Conservation (phyloP, 1,284 basidiomycete genomes). For the Golubevia pallescens region DNA sequence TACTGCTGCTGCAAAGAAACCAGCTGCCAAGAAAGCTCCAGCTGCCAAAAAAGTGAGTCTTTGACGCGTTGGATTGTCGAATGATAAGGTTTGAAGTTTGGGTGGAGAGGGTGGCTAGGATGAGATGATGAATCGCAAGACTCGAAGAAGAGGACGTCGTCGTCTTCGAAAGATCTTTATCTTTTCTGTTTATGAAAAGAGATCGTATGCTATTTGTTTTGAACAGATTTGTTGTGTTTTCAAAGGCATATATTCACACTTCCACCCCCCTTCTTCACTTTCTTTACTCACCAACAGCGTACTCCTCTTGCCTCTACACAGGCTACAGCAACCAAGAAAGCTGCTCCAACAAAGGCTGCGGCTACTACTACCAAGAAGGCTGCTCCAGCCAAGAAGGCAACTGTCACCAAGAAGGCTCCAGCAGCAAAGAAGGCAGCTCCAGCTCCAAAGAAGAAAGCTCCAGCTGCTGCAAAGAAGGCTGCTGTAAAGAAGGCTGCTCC, state of each 20-base stretch:
- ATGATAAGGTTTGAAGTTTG: neutral
- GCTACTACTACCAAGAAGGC: no score
- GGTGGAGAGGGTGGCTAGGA: neutral
- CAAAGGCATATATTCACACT: neutral
- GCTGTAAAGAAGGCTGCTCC: constrained; percentile 27
- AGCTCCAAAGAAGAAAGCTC: constrained; percentile 12
- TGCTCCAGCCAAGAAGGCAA: no score
- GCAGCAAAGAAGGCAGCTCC: no score
- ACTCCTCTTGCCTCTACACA: neutral
- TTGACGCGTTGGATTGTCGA: neutral
- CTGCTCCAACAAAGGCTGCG: no score
- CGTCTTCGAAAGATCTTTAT: no score
- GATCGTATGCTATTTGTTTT: no score
- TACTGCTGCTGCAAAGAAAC: no score
- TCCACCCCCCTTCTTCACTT: neutral
- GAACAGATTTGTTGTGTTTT: neutral
- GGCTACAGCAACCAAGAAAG: neutral
- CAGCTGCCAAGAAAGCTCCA: no score
- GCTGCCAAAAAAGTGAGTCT: neutral
- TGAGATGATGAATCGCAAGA: neutral
- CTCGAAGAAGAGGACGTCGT: no score
- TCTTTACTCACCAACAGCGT: neutral
- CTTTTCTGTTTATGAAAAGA: no score
- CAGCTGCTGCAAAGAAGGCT: constrained; percentile 12
- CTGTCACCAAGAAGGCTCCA: no score